Conservation (phyloP, 805 yeast species). For the Zygotorulaspora danielsina region DNA sequence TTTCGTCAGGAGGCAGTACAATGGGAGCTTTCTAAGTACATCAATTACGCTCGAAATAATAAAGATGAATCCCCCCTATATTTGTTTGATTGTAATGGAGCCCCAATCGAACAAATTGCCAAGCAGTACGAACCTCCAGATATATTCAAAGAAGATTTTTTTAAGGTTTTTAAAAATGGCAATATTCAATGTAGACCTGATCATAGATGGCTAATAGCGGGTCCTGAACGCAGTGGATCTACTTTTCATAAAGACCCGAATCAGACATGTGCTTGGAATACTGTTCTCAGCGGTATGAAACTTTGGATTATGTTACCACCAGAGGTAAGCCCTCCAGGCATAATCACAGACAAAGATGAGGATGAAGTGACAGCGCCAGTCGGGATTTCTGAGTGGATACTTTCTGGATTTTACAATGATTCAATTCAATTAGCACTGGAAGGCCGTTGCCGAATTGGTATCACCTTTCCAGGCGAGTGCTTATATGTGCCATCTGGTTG, state of each 20-base stretch:
- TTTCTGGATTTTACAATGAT: conserved; percentile 76
- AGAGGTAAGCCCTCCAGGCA: conserved; percentile 74
- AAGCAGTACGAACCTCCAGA: conserved; percentile 52
- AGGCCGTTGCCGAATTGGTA: conserved; percentile 56
- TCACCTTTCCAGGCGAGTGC: conserved; percentile 78
- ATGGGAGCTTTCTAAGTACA: conserved; percentile 65
- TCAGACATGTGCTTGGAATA: conserved; percentile 87
- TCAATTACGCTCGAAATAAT: conserved; percentile 56
- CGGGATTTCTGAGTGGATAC: conserved; percentile 90
- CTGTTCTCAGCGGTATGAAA: conserved; percentile 67
- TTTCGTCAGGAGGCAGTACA: conserved; percentile 84
- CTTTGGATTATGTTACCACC: conserved; percentile 91
- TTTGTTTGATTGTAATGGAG: conserved; percentile 73
- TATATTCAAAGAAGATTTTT: conserved; percentile 56
- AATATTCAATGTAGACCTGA: conserved; percentile 65
- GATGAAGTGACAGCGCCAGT: conserved; percentile 88
- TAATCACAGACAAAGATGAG: conserved; percentile 67
- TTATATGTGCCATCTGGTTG: conserved; percentile 92
- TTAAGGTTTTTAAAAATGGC: conserved; percentile 45
- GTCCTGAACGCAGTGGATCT: conserved; percentile 78
- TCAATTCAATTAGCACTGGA: conserved; percentile 48
- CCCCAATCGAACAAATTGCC: conserved; percentile 56
- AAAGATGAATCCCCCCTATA: conserved; percentile 81
- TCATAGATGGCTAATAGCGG: conserved; percentile 86
- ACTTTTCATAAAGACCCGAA: conserved; percentile 94